These are phyloP conservation scores for Fraxinus latifolia DNA, from an alignment of 305 asterid genomes.

Conservation along the genomic window DNA sequence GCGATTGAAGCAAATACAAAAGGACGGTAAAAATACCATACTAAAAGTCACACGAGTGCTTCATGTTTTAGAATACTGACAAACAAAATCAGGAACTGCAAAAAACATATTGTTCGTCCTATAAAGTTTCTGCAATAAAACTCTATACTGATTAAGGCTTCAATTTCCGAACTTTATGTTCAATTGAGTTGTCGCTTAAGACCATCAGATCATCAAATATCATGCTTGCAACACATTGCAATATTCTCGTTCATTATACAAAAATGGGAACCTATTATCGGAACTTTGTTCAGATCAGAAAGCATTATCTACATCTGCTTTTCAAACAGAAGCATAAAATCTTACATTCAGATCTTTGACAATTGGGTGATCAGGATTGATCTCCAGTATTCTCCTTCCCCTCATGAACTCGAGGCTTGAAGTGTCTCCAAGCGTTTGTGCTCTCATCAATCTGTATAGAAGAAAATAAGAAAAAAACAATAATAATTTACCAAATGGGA, in stretches of 20 bases:
- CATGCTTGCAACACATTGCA: neutral
- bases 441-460: constrained; percentile 71
- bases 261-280: neutral
- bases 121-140: neutral
- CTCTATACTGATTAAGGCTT: neutral
- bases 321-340: neutral
- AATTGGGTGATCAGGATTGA: constrained; percentile 93
- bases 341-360: constrained; percentile 88
- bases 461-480: neutral
- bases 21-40: neutral
- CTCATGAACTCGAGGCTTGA: constrained; percentile 94
- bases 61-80: neutral
- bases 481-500: constrained; percentile 1
- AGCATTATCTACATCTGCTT: neutral
- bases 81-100: neutral
- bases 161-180: neutral
- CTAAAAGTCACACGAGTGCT: neutral
- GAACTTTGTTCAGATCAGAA: neutral
- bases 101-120: neutral
- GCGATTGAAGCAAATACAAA: neutral
- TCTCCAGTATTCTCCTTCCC: constrained; percentile 93
- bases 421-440: constrained; percentile 96
- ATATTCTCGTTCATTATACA: neutral
- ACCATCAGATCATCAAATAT: neutral
- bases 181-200: neutral